A percentile compares a stretch with the other conserved stretches of the same genome.
Conservation (phyloP, 2,329 filamentous ascomycete genomes). For the Apiospora koreana region DNA sequence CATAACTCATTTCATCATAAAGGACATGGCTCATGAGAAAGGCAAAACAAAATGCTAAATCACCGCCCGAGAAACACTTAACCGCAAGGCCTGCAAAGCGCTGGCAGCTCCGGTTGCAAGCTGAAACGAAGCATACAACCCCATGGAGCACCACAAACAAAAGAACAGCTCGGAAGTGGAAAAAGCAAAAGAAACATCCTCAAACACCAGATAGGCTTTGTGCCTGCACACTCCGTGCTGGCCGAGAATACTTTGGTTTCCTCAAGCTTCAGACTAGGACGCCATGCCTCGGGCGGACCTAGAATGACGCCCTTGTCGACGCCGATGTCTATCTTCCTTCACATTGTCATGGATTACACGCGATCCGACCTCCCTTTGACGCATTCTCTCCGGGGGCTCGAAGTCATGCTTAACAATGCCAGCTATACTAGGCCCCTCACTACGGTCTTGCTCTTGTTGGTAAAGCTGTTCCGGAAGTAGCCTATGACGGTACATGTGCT, state of each 20-base stretch:
- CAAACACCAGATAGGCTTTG: background rate
- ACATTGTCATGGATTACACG: background rate
- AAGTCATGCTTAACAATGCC: background rate
- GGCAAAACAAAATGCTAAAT: background rate
- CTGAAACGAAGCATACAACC: background rate
- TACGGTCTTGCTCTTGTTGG: background rate
- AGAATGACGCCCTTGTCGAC: background rate
- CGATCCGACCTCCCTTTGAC: background rate
- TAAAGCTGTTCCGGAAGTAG: constrained; percentile 19
- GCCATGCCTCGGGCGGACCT: background rate
- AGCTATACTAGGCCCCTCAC: background rate
- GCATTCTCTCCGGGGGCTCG: background rate
- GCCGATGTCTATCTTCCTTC: background rate
- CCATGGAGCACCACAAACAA: background rate
- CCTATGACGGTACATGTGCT: constrained; percentile 52
- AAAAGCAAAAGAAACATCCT: background rate
- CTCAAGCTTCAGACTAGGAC: background rate
- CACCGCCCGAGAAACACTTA: background rate
- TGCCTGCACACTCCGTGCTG: background rate
- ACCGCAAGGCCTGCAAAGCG: background rate
- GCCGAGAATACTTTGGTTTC: background rate
- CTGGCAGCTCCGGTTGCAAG: background rate
- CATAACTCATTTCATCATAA: background rate
- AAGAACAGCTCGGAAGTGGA: background rate
- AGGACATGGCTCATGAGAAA: background rate